Evolutionary conservation across 257 asterid genomes (phyloP).

Genomic region (Knoxia roxburghii): DNA sequence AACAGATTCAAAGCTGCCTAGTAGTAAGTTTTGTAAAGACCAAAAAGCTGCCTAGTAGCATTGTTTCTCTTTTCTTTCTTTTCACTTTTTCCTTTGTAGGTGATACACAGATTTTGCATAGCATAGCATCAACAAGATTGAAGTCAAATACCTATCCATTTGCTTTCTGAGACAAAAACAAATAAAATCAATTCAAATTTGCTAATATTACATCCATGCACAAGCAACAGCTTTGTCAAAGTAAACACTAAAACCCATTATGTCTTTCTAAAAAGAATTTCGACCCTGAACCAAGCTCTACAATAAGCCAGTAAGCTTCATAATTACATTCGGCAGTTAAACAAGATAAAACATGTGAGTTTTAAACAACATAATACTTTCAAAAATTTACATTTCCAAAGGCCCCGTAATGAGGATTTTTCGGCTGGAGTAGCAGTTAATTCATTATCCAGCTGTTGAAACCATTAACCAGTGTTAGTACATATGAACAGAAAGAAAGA

Average conservation of each 20-base stretch:
- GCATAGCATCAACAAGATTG: neutral
- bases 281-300: neutral
- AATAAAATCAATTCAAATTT: neutral
- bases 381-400: too few relatives aligned
- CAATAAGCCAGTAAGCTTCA: neutral
- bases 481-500: neutral
- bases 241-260: neutral
- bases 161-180: too few relatives aligned
- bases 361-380: neutral
- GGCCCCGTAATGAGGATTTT: neutral
- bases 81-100: neutral
- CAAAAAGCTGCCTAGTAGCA: too few relatives aligned
- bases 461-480: neutral
- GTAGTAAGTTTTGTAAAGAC: too few relatives aligned
- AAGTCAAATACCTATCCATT: too few relatives aligned
- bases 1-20: neutral
- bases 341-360: neutral
- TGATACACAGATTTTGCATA: neutral
- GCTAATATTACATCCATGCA: neutral
- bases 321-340: neutral
- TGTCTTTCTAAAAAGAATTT: neutral
- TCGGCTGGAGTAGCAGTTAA: neutral
- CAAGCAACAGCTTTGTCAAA: neutral
- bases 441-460: neutral
- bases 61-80: neutral